These are phyloP conservation scores for Phytophthora nicotianae DNA, from an alignment of 352 stramenopile genomes.

Conservation along the genomic window DNA sequence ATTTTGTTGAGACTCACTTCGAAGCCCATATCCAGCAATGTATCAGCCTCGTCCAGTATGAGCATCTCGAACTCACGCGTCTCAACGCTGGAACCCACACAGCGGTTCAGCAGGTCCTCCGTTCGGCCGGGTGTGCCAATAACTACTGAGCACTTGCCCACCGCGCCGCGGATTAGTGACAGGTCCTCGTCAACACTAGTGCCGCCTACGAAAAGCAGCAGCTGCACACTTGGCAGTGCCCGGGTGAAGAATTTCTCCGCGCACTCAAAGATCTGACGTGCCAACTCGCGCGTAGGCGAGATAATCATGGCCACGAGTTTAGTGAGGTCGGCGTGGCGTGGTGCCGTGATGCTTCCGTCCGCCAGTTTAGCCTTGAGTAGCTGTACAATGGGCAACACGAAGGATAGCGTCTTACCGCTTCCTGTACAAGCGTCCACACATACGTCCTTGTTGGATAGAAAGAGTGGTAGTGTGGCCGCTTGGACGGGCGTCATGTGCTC, in stretches of 20 bases:
- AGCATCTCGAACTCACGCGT: conserved; percentile 96
- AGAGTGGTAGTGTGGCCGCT: conserved; percentile 89
- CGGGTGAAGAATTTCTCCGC: conserved; percentile 64
- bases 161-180: conserved; percentile 56
- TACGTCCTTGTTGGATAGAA: conserved; percentile 94
- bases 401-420: conserved; percentile 95
- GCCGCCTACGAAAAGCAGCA: conserved; percentile 91
- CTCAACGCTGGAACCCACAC: conserved; percentile 78
- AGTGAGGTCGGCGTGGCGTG: conserved; percentile 52
- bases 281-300: conserved; percentile 90
- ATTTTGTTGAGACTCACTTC: conserved; percentile 96
- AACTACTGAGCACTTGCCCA: conserved; percentile 75
- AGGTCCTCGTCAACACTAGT: conserved; percentile 90
- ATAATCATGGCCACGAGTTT: conserved; percentile 88
- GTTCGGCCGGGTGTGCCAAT: conserved; percentile 86
- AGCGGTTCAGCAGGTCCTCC: conserved; percentile 89
- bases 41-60: conserved; percentile 99
- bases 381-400: conserved; percentile 94
- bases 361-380: conserved; percentile 78
- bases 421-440: conserved; percentile 95
- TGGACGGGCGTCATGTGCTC: conserved; percentile 93
- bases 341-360: conserved; percentile 60
- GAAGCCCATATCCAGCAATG: conserved; percentile 98
- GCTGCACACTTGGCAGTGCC: conserved; percentile 67
- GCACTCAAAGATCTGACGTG: conserved; percentile 85